phyloP scores from a whole-genome alignment of 1,284 basidiomycete genomes.

The Marasmius fiardii region DNA sequence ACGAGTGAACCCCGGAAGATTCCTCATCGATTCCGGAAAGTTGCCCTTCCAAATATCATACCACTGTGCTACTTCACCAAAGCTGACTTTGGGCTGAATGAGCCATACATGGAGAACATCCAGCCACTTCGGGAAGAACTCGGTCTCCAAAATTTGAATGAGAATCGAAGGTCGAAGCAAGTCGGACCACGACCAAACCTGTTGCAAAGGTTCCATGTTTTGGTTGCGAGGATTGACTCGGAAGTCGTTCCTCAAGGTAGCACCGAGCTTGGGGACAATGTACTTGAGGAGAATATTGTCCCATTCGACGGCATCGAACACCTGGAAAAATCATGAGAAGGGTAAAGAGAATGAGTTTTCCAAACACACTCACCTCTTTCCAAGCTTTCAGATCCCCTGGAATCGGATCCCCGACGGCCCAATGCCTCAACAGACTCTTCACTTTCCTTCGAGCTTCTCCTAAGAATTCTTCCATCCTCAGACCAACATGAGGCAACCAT shows the following conservation, averaged over 20 bases:
- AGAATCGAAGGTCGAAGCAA: constrained; percentile 77
- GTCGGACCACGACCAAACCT: constrained; percentile 73
- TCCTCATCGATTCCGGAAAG: constrained; percentile 70
- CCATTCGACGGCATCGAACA: constrained; percentile 84
- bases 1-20: constrained; percentile 75
- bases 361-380: constrained; percentile 65
- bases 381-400: constrained; percentile 74
- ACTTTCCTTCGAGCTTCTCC: constrained; percentile 86
- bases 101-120: constrained; percentile 92
- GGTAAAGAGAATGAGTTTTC: constrained; percentile 13
- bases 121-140: constrained; percentile 97
- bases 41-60: constrained; percentile 84
- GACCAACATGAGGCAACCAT: constrained; percentile 88
- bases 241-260: constrained; percentile 79
- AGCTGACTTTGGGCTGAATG: constrained; percentile 75
- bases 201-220: constrained; percentile 79
- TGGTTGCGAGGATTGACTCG: constrained; percentile 87
- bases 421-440: constrained; percentile 74
- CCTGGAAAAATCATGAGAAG: constrained; percentile 32
- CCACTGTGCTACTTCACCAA: constrained; percentile 92
- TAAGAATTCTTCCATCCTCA: constrained; percentile 76
- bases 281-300: constrained; percentile 88
- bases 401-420: constrained; percentile 74
- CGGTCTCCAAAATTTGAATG: constrained; percentile 78
- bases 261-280: constrained; percentile 85